Evolutionary conservation across 306 rosid genomes (phyloP), one percentile per base, ranked within the genome.

Genomic region (Citrullus mucosospermus): DNA sequence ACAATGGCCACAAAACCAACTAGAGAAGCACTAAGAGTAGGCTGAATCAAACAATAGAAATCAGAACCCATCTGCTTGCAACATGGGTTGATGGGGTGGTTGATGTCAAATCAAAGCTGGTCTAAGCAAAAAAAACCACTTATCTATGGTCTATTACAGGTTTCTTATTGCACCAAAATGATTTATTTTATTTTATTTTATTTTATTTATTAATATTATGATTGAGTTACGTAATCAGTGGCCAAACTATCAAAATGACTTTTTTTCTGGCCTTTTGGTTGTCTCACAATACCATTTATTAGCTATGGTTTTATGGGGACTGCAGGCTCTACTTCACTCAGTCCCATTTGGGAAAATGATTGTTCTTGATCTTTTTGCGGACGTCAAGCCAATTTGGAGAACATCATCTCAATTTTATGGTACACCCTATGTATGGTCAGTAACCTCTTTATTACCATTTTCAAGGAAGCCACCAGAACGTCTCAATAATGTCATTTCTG

Each of bases 311-410:
- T 81, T 69, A 60, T 77, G 76, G 78, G 76, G 62, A 83, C 39
- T 86, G 87, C 90, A 94, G 97, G 97, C 98, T 65, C 97, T 94
- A 85, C 84, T 94, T 74, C 97, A 92, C 71, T 92, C 98, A 32
- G 95, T 94, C 71, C 95, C 98, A 57, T 80, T 73, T 80, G 97
- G 98, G 80, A 94, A 89, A 88, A 92, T 94, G 97, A 89, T 94
- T 79, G 97, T 94, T 82, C 96, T 94, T 81, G 97, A 94, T 92
- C 89, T 94, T 70, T 94, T 90, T 89, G 97, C 98, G 66, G 98
- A 94, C n/a, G 97, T 77, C 77, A 89, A 92, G 88, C 97, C 98
- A 66, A 81, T 92, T 81, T 94, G 98, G 98, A 84, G 81, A 83
- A 76, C 87, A 66, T 94, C 98, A 34, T 89, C 85, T 83, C 98